Base-by-base conservation (phyloP, 495 filamentous ascomycete genomes). In the Neurospora intermedia region DNA sequence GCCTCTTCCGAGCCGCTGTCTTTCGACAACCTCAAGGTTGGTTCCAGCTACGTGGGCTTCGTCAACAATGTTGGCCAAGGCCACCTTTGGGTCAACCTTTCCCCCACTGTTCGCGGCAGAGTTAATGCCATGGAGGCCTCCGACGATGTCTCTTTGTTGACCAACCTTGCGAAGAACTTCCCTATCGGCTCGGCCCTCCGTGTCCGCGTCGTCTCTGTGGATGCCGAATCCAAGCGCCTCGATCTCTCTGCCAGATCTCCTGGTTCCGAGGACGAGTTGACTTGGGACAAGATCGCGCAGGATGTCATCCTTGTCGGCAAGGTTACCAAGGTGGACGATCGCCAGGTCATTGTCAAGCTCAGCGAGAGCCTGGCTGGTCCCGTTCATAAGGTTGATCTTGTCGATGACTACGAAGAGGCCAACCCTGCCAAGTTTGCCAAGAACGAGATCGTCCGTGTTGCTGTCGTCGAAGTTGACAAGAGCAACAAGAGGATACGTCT, bases 51-150 rank as follows among this genome's bases (percentile, higher is more conserved):
- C 82, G 82, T 94, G 69, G 94, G 89, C 4, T 98, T 94, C 78
- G 87, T 99, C 79, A 99, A 98, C 83, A 97, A 97, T 75, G 81
- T 94, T 71, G 85, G 88, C 16, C 86, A 91, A 43, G 88, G 91
- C 71, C 92, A 88, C 75, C 83, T 96, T 27, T 98, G 94, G 95
- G 89, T 95, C 69, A 97, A 92, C 78, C 80, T 98, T 38, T 92
- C 94, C 5, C 94, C 96, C n/a, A 94, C 91, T 75, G 90, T 99
- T 39, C 90, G 94, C 18, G 96, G 96, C 73, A 86, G 94, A 70
- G 88, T 99, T 69, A 88, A 87, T 46, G 85, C 89, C 69, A 88
- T 96, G 78, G 93, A 98, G 82, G 87, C 96, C 23, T 92, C 93
- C 0, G 93, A 97, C 74, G 93, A 98, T 78, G 80, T 96, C 23